phyloP scores from a whole-genome alignment of 768 basidiomycete species.

The Leucosporidium yakuticum region DNA sequence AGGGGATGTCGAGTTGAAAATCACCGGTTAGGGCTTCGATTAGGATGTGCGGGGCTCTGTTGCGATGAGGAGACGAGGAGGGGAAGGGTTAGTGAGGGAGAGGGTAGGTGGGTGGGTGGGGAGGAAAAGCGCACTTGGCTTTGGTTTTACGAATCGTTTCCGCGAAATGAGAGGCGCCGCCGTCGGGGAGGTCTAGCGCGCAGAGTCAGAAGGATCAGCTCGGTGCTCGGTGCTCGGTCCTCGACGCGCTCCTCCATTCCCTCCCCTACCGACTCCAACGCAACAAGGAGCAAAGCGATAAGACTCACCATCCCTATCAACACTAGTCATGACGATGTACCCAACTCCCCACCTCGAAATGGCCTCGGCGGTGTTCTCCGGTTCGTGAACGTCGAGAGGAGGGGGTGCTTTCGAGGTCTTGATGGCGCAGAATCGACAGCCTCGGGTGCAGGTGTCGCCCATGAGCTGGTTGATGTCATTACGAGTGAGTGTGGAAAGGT shows the following conservation, averaged over 20 bases:
- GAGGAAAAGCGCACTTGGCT: conserved; percentile 65
- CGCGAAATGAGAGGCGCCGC: conserved; percentile 89
- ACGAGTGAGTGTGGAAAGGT: not conserved
- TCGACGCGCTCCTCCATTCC: too few relatives aligned
- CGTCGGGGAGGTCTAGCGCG: conserved; percentile 72
- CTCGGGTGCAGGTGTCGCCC: conserved; percentile 98
- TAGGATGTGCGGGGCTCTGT: conserved; percentile 85
- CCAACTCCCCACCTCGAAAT: conserved; percentile 96
- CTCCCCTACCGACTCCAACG: not conserved
- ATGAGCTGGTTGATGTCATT: conserved; percentile 62
- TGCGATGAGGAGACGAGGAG: not conserved
- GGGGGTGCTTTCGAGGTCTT: conserved; percentile 84
- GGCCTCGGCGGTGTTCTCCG: conserved; percentile 96
- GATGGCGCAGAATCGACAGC: conserved; percentile 94
- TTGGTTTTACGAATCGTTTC: conserved; percentile 93
- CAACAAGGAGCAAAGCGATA: not conserved
- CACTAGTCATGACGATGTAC: conserved; percentile 93
- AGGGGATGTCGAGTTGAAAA: conserved; percentile 70
- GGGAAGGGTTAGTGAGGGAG: not conserved
- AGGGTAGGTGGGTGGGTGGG: not conserved
- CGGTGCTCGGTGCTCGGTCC: not conserved
- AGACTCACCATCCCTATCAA: conserved; percentile 84
- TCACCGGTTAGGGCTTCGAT: conserved; percentile 96
- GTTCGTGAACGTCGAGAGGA: conserved; percentile 90
- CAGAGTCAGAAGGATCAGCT: not conserved